A percentile compares a stretch with the other conserved stretches of the same genome.
Evolutionary conservation across 2,329 filamentous ascomycete species (phyloP).

Genomic region (Bipolaris cookei): DNA sequence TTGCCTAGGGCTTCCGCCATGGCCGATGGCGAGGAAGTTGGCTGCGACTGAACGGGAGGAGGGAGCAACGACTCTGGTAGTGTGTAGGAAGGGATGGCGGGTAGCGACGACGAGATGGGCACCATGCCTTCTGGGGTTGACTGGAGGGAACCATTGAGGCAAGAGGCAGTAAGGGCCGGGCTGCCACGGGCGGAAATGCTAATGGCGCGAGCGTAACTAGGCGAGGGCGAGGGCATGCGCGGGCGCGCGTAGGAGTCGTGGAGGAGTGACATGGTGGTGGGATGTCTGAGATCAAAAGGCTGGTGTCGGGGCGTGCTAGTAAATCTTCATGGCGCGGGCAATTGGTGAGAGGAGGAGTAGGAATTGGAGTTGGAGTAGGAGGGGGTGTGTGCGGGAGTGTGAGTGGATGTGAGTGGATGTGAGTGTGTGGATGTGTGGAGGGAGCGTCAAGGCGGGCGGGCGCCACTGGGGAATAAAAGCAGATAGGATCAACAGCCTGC

Average conservation of each 20-base stretch:
- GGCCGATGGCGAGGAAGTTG: constrained; percentile 59
- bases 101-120: constrained; percentile 59
- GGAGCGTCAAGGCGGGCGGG: constrained; percentile 31
- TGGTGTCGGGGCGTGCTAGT: constrained; percentile 20
- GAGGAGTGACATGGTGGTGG: constrained; percentile 35
- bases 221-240: constrained; percentile 43
- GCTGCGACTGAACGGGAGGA: constrained; percentile 45
- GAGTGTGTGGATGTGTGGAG: constrained; percentile 3
- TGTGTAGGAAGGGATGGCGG: constrained; percentile 62
- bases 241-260: constrained; percentile 39
- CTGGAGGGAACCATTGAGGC: constrained; percentile 67
- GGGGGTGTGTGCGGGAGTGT: background rate
- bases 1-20: constrained; percentile 68
- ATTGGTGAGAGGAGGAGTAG: background rate
- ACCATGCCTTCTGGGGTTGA: constrained; percentile 69
- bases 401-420: background rate
- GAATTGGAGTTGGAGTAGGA: no score
- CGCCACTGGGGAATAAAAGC: constrained; percentile 36
- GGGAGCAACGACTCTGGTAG: constrained; percentile 74
- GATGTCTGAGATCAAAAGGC: constrained; percentile 2
- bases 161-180: constrained; percentile 47
- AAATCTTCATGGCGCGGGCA: constrained; percentile 37
- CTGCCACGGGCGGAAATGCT: constrained; percentile 50
- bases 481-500: constrained; percentile 38
- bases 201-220: constrained; percentile 43